Conservation (phyloP, 31 red algal genomes). For the Asparagopsis taxiformis region DNA sequence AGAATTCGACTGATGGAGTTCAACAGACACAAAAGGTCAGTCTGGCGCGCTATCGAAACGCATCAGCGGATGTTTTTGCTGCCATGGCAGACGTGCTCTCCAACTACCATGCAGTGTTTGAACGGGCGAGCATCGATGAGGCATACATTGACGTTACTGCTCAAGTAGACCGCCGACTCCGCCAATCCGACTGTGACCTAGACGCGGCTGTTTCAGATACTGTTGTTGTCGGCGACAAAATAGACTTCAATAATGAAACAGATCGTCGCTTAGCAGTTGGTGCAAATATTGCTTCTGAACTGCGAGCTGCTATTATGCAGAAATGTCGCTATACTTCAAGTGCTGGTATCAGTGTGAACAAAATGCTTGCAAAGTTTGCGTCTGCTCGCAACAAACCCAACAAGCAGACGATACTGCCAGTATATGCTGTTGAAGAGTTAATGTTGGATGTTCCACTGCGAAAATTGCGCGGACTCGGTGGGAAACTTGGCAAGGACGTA, state of each 20-base stretch:
- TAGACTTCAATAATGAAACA: conserved; percentile 13
- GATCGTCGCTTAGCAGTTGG: conserved; percentile 47
- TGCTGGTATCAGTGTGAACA: conserved; percentile 79
- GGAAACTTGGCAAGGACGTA: conserved; percentile 72
- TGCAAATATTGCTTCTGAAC: conserved; percentile 39
- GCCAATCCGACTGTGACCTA: neutral
- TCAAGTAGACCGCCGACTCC: conserved; percentile 38
- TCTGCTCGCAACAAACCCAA: conserved; percentile 83
- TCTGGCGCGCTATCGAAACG: conserved; percentile 74
- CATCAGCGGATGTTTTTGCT: conserved; percentile 62
- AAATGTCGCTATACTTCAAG: conserved; percentile 61
- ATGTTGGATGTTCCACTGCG: conserved; percentile 46
- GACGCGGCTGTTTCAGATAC: neutral
- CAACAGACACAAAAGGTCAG: conserved; percentile 51
- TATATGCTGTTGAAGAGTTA: conserved; percentile 31
- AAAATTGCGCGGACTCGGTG: conserved; percentile 76
- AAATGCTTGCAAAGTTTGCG: conserved; percentile 86
- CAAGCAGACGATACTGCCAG: conserved; percentile 72
- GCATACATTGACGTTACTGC: conserved; percentile 76
- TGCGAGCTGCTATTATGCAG: conserved; percentile 23
- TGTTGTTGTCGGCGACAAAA: conserved; percentile 16
- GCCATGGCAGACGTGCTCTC: conserved; percentile 25
- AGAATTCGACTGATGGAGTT: conserved; percentile 1
- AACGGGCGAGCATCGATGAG: conserved; percentile 86
- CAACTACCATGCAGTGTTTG: conserved; percentile 23